Conservation (phyloP, 768 basidiomycete species). For the Lepiota venenata region DNA sequence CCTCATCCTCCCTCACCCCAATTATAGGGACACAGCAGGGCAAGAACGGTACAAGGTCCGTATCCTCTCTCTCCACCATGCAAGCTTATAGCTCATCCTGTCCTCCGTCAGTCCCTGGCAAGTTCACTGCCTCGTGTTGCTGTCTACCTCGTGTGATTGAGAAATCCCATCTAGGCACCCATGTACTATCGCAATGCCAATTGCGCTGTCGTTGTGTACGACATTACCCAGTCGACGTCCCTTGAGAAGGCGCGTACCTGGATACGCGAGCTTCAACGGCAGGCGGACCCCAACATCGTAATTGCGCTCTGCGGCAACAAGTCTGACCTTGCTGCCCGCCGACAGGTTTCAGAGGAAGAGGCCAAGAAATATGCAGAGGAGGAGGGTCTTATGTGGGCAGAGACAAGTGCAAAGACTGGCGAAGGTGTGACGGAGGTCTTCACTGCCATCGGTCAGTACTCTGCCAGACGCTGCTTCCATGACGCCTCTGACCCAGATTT, state of each 20-base stretch:
- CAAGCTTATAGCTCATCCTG: conserved; percentile 13
- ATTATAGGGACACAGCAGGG: conserved; percentile 85
- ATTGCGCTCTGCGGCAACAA: conserved; percentile 98
- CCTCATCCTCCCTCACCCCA: conserved; percentile 7
- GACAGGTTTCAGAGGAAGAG: conserved; percentile 84
- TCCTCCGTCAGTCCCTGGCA: conserved; percentile 34
- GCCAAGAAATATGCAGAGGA: conserved; percentile 91
- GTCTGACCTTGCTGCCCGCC: conserved; percentile 77
- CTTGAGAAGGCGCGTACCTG: conserved; percentile 94
- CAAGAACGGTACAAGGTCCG: conserved; percentile 92
- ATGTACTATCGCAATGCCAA: conserved; percentile 98
- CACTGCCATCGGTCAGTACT: conserved; percentile 69
- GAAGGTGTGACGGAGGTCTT: conserved; percentile 87
- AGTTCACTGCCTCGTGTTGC: conserved; percentile 35
- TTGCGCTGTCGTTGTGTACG: conserved; percentile 93
- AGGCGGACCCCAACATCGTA: conserved; percentile 95
- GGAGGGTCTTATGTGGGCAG: conserved; percentile 90
- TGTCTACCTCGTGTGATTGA: conserved; percentile 9
- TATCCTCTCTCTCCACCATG: conserved; percentile 12
- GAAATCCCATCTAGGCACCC: conserved; percentile 54
- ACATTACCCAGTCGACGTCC: conserved; percentile 90
- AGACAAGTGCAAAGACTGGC: conserved; percentile 88
- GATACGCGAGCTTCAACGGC: conserved; percentile 95
- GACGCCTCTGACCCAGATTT: conserved; percentile 5
- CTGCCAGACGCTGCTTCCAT: not conserved